Base-by-base conservation (phyloP, 1,284 basidiomycete species). In the Sporisorium exsertum region DNA sequence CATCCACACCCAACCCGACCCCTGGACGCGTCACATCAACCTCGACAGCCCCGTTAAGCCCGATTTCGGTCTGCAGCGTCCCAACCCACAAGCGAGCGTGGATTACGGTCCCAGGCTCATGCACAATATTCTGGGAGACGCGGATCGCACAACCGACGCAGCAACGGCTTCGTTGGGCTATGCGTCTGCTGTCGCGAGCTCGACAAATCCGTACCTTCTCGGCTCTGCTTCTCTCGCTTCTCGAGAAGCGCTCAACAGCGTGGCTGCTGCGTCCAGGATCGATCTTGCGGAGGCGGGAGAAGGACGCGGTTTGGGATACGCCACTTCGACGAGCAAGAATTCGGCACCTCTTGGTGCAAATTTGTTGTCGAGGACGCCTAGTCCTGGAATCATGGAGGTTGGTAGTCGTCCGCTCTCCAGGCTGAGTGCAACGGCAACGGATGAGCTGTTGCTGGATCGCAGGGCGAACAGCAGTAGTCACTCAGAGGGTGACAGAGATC, bases 1-100 rank as follows among this genome's bases (percentile, higher is more conserved):
- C 32, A 69, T 69, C 26, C 66, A 69, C 35, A 59, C 66, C 13
- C 66, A 63, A 20, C 61, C 66, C 2, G 60, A 64, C 13, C 50
- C 66, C 0, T 69, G 65, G 65, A 68, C 59, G 1, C 54, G 65
- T 7, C 32, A 52, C 12, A 62, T 62, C 47, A 13, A 67, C 8
- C 53, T 67, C 47, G 58, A 67, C 15, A 26, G 52, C 7, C 64
- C 53, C 24, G 1, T 29, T 13, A 40, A 42, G 15, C 15, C 27
- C 20, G 58, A 59, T 2, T 59, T 59, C 29, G 58, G 49, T 2
- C 49, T 24, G 22, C 18, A 3, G 13, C 47, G 20, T 16, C 20
- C 29, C 8, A 33, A 7, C 20, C 33, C 16, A 18, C 26, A 18
- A 22, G 35, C 20, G 4, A 45, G 29, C 29, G 9, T 56, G 37